Evolutionary conservation across 1,284 basidiomycete species (phyloP).

Genomic region (Tilletiaria anomala): DNA sequence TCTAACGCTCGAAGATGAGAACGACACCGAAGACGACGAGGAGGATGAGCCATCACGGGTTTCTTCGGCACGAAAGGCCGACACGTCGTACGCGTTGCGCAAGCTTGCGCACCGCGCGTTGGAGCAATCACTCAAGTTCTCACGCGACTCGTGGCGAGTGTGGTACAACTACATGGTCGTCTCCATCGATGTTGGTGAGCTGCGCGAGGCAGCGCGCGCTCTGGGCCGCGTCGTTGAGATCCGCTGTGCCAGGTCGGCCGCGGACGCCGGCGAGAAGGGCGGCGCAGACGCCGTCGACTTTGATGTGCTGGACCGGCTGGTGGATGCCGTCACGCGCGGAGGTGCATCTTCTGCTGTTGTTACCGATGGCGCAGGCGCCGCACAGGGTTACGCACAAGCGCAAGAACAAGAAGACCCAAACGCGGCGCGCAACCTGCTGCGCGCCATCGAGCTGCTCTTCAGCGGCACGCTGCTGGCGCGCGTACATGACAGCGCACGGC

Average conservation of each 20-base stretch:
- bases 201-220: slow-evolving; percentile 72
- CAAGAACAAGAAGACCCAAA: too few relatives aligned
- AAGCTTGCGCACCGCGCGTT: slow-evolving; percentile 85
- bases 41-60: slow-evolving; percentile 1
- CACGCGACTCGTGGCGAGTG: slow-evolving; percentile 89
- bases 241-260: slow-evolving; percentile 39
- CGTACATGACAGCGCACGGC: slow-evolving; percentile 43
- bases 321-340: slow-evolving; percentile 64
- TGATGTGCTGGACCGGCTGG: slow-evolving; percentile 71
- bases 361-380: too few relatives aligned
- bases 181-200: slow-evolving; percentile 78
- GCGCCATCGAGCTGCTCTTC: slow-evolving; percentile 10
- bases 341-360: slow-evolving; percentile 10
- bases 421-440: slow-evolving; percentile 53
- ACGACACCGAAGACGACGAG: slow-evolving; percentile 3
- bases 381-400: background rate
- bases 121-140: slow-evolving; percentile 67
- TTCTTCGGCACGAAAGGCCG: background rate
- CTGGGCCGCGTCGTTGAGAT: slow-evolving; percentile 69
- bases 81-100: slow-evolving; percentile 50
- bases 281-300: slow-evolving; percentile 55
- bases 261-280: too few relatives aligned
- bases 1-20: background rate
- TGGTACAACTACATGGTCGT: slow-evolving; percentile 98
- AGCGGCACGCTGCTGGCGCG: slow-evolving; percentile 39